phyloP scores from a whole-genome alignment of 148 eudicot species.

The Vaccinium corymbosum region DNA sequence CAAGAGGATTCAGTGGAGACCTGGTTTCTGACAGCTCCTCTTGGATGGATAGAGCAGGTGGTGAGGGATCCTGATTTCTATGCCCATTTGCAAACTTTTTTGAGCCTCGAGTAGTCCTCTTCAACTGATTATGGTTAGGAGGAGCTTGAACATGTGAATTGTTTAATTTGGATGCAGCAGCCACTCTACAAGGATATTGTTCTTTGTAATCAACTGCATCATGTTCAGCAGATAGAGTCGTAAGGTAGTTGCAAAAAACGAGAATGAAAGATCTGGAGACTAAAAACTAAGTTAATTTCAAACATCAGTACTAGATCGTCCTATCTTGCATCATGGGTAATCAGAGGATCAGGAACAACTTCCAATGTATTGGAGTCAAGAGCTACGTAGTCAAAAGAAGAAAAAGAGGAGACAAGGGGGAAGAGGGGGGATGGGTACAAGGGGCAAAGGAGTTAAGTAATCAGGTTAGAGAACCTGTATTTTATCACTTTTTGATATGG shows the following conservation, averaged over 20 bases:
- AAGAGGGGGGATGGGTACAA: too few species aligned
- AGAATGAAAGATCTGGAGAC: background rate
- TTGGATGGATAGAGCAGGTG: conserved; percentile 19
- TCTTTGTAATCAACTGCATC: conserved; percentile 28
- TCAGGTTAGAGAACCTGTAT: background rate
- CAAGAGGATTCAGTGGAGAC: conserved; percentile 52
- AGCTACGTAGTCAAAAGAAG: background rate
- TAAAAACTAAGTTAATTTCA: background rate
- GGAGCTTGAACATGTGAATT: conserved; percentile 23
- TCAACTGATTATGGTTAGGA: conserved; percentile 18
- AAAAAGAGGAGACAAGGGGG: background rate
- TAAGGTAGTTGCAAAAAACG: background rate
- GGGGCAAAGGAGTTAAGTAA: background rate
- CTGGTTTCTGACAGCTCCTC: conserved; percentile 29
- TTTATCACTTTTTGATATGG: background rate
- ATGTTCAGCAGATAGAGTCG: background rate
- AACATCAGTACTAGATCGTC: background rate
- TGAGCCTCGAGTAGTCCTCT: conserved; percentile 30
- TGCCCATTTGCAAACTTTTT: conserved; percentile 19
- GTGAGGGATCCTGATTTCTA: conserved; percentile 16
- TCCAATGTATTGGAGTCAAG: background rate
- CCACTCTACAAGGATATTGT: conserved; percentile 11
- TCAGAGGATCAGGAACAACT: background rate
- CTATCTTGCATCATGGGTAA: background rate
- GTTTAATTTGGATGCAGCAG: conserved; percentile 18